Conservation (phyloP, 495 filamentous ascomycete genomes). For the Hamigera avellanea region DNA sequence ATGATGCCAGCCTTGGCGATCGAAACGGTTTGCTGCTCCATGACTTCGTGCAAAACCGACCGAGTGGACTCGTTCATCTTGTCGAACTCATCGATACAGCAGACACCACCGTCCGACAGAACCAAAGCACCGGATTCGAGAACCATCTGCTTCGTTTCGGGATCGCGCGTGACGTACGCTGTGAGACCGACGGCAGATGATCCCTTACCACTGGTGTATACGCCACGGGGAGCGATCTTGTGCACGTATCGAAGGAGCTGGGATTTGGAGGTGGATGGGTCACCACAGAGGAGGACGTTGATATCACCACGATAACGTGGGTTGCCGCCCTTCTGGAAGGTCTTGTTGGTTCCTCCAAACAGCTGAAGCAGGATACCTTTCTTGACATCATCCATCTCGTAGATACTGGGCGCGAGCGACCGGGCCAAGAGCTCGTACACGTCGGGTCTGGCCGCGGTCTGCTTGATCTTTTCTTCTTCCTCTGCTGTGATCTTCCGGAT, state of each 20-base stretch:
- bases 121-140: conserved; percentile 95
- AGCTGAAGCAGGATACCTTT: conserved; percentile 94
- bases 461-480: conserved; percentile 81
- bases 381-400: conserved; percentile 98
- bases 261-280: conserved; percentile 93
- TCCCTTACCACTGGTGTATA: conserved; percentile 95
- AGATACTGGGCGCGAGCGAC: conserved; percentile 87
- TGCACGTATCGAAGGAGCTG: conserved; percentile 90
- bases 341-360: conserved; percentile 98
- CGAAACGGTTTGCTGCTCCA: conserved; percentile 99
- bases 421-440: conserved; percentile 89
- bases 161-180: conserved; percentile 91
- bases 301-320: conserved; percentile 95
- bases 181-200: conserved; percentile 98
- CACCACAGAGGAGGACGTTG: conserved; percentile 91
- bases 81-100: conserved; percentile 99
- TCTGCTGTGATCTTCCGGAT: conserved; percentile 76
- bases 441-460: conserved; percentile 68
- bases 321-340: conserved; percentile 90
- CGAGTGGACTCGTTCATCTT: conserved; percentile 97
- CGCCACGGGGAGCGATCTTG: conserved; percentile 92
- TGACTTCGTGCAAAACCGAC: conserved; percentile 96
- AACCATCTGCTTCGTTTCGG: conserved; percentile 87
- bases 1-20: conserved; percentile 99
- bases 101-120: conserved; percentile 90